Conservation (phyloP, 2,329 filamentous ascomycete species). For the Phaeomoniella chlamydospora region DNA sequence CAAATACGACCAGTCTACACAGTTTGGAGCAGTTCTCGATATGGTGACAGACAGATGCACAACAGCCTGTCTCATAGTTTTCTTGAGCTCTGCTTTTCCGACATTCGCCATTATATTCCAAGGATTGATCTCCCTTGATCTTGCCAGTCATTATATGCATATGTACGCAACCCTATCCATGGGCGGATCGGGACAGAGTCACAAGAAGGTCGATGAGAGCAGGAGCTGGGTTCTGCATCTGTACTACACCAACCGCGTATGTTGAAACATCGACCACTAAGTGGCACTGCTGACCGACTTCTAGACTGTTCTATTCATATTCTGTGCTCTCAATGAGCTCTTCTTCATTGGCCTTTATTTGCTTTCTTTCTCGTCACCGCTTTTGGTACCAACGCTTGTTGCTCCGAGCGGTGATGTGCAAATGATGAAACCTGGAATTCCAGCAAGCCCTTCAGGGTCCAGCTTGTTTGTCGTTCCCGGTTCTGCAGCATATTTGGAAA, state of each 20-base stretch:
- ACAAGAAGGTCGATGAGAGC: constrained; percentile 86
- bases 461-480: constrained; percentile 79
- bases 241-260: constrained; percentile 94
- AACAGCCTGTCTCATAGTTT: constrained; percentile 86
- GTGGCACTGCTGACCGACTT: constrained; percentile 2
- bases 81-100: constrained; percentile 86
- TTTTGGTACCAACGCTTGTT: constrained; percentile 72
- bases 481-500: constrained; percentile 81
- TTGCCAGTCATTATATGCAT: constrained; percentile 96
- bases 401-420: constrained; percentile 38
- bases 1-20: constrained; percentile 75
- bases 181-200: constrained; percentile 63
- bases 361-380: constrained; percentile 86
- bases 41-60: constrained; percentile 99
- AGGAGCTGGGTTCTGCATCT: constrained; percentile 81
- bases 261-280: too few species aligned
- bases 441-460: constrained; percentile 52
- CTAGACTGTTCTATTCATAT: constrained; percentile 78
- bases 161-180: constrained; percentile 94
- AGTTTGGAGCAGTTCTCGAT: constrained; percentile 91
- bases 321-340: constrained; percentile 81
- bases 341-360: constrained; percentile 99
- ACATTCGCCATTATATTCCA: constrained; percentile 92
- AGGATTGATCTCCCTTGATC: constrained; percentile 76
- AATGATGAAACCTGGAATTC: constrained; percentile 48